Percentiles rank a stretch among this genome's conserved stretches.
These are phyloP conservation scores for Gentiana straminea DNA, from an alignment of 257 asterid species.

Conservation along the genomic window DNA sequence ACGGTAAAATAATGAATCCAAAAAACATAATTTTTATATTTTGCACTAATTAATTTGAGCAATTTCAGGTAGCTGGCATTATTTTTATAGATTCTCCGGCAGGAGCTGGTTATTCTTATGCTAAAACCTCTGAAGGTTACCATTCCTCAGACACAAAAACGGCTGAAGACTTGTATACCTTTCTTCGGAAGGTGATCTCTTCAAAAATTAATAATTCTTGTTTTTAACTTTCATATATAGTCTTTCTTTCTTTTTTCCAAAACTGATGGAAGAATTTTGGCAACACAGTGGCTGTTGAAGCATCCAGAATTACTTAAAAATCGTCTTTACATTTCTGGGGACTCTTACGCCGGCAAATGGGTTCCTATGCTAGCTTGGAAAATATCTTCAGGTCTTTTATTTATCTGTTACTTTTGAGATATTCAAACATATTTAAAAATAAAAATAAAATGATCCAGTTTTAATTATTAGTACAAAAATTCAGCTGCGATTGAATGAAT, in stretches of 20 bases:
- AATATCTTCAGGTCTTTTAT: constrained; percentile 18
- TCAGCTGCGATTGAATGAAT: not conserved
- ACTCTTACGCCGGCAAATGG: constrained; percentile 28
- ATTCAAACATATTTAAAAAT: not conserved
- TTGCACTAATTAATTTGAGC: too few relatives aligned
- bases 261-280: not conserved
- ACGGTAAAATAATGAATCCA: too few relatives aligned
- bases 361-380: constrained; percentile 20
- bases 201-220: not conserved
- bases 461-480: not conserved
- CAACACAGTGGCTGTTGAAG: constrained; percentile 27
- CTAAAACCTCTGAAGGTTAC: constrained; percentile 12
- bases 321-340: constrained; percentile 28
- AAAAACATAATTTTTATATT: too few relatives aligned
- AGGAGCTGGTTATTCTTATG: constrained; percentile 24
- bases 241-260: not conserved
- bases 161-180: constrained; percentile 4
- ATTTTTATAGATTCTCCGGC: constrained; percentile 18
- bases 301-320: constrained; percentile 20
- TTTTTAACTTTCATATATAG: not conserved
- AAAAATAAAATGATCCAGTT: not conserved
- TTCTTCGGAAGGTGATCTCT: constrained; percentile 14
- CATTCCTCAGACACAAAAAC: constrained; percentile 14
- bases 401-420: too few relatives aligned
- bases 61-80: constrained; percentile 22